Evolutionary conservation across 768 basidiomycete genomes (phyloP).

Genomic region (Clathrus columnatus): DNA sequence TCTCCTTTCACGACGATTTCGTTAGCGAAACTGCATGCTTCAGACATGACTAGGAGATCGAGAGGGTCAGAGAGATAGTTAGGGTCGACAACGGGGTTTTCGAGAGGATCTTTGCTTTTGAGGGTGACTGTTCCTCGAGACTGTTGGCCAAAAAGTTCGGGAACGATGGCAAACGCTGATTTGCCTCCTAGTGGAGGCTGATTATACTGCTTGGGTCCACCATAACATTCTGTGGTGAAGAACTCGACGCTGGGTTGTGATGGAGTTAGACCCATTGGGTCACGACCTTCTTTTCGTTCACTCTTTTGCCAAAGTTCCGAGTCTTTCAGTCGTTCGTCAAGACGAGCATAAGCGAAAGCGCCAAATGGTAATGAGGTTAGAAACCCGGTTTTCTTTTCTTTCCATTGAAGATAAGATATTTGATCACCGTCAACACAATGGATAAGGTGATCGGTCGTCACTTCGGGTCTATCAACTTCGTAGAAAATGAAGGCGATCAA

Average conservation of each 20-base stretch:
- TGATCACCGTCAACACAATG: neutral
- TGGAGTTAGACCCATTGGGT: neutral
- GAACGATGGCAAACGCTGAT: neutral
- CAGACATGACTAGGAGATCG: neutral
- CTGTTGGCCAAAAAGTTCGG: neutral
- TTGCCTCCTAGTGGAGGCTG: neutral
- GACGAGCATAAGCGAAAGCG: neutral
- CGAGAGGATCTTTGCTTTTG: constrained; percentile 31
- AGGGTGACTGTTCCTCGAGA: constrained; percentile 28
- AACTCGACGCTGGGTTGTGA: neutral
- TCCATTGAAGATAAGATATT: neutral
- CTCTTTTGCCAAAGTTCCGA: neutral
- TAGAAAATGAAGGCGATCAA: neutral
- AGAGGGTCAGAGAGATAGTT: constrained; percentile 4
- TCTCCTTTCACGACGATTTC: neutral
- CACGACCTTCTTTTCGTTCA: neutral
- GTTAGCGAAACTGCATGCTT: neutral
- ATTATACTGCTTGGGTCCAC: neutral
- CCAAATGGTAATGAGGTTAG: neutral
- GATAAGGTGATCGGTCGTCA: neutral
- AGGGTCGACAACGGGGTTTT: constrained; percentile 36
- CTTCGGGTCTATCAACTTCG: neutral
- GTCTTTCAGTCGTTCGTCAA: neutral
- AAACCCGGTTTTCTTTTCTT: neutral
- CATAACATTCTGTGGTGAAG: neutral